Base-by-base conservation (phyloP, 2,329 filamentous ascomycete genomes). In the Botrytis tulipae region DNA sequence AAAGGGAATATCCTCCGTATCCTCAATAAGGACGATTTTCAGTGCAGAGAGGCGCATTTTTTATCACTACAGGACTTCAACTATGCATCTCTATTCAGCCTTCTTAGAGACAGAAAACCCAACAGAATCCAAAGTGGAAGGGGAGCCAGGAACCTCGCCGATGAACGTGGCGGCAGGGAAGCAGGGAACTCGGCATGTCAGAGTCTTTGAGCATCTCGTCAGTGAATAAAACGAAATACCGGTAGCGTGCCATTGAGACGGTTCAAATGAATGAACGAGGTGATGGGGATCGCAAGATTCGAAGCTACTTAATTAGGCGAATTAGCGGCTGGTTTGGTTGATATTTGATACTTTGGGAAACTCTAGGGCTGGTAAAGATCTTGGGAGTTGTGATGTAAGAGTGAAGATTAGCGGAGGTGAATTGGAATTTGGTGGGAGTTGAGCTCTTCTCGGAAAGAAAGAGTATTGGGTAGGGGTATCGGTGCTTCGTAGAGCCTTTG, bases 301-400 rank as follows among this genome's bases (percentile, higher is more conserved):
- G 10, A 14, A 7, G 1, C 4, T 14, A 14, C 10, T 8, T 14
- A 12, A 5, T n/a, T 25, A n/a, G 48, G 12, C 0, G 25, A 3
- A n/a, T 51, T 3, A 14, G 48, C 14, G 5, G 12, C 25, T n/a
- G 10, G 25, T 25, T n/a, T 51, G 25, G 48, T 51, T n/a, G 48
- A n/a, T 51, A 2, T 16, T 51, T 1, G 10, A 51, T n/a, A 0
- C 5, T 10, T 51, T n/a, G 48, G 48, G 25, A 51, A 7, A 25
- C 40, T 0, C 40, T 40, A 14, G 2, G 40, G 12, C 4, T n/a
- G 48, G 14, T n/a, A 7, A 5, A 7, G 25, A 1, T n/a, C 25
- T 51, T n/a, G 25, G 4, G 25, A 10, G 2, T n/a, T 14, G 25
- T 51, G 12, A 2, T 51, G 48, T 51, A 10, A 0, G 25, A 51